Conservation (phyloP, 768 basidiomycete species). For the Leccinum uliginosum region DNA sequence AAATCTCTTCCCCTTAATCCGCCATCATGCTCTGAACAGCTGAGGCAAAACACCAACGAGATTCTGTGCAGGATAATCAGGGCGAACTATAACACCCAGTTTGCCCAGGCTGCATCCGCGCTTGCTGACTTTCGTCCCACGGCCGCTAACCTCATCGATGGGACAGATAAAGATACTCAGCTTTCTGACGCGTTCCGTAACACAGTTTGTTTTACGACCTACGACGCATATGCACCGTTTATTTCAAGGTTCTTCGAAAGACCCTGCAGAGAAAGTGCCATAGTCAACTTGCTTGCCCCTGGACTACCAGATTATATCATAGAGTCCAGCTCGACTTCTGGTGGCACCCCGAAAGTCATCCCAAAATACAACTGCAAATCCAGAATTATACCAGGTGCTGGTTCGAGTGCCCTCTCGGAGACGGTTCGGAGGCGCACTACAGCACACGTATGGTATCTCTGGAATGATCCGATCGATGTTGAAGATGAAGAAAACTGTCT, state of each 20-base stretch:
- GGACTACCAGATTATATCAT: constrained; percentile 17
- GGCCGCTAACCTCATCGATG: not conserved
- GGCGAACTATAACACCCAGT: constrained; percentile 4
- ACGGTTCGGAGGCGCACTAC: constrained; percentile 4
- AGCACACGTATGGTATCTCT: not conserved
- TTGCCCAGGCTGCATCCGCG: constrained; percentile 1
- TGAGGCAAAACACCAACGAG: not conserved
- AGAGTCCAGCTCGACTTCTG: constrained; percentile 16
- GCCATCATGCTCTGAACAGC: not conserved
- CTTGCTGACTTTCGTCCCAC: constrained; percentile 2
- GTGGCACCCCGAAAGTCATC: constrained; percentile 11
- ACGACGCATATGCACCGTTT: constrained; percentile 15
- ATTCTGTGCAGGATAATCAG: constrained; percentile 1
- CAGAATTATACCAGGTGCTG: not conserved
- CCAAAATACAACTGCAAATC: constrained; percentile 4
- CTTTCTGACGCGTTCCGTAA: constrained; percentile 8
- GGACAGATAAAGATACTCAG: not conserved
- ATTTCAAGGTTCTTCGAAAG: constrained; percentile 7
- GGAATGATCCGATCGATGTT: not conserved
- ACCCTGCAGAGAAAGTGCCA: not conserved
- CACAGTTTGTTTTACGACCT: constrained; percentile 9
- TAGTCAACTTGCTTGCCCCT: constrained; percentile 13
- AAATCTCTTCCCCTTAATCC: not conserved
- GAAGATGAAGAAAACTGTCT: not conserved
- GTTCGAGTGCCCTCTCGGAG: not conserved